Percentiles rank a stretch among this genome's conserved stretches.
Evolutionary conservation across 2,329 filamentous ascomycete genomes (phyloP).

Genomic region (Penicillium sp.): DNA sequence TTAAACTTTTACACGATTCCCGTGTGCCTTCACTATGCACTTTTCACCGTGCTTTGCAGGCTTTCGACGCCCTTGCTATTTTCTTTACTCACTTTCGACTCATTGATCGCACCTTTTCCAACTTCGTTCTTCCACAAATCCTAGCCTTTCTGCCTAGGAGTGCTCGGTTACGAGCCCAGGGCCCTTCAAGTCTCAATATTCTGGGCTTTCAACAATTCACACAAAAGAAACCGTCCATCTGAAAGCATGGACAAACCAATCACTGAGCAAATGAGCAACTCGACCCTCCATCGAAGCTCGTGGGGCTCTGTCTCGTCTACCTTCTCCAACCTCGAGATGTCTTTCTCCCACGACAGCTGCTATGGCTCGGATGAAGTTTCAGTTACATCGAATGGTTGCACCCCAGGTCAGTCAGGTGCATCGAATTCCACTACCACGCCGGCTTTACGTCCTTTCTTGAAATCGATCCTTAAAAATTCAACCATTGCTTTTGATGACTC

Average conservation of each 20-base stretch:
- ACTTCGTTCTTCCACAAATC: not conserved
- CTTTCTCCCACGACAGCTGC: constrained; percentile 40
- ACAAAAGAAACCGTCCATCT: not conserved
- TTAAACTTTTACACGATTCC: constrained; percentile 26
- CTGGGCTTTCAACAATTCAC: not conserved
- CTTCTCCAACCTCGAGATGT: constrained; percentile 38
- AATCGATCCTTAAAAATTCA: constrained; percentile 37
- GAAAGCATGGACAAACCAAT: constrained; percentile 4
- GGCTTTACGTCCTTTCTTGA: constrained; percentile 27
- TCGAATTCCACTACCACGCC: constrained; percentile 22
- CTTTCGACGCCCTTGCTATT: constrained; percentile 30
- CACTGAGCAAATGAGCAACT: constrained; percentile 27
- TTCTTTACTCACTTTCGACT: constrained; percentile 3
- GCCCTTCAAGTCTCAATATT: not conserved
- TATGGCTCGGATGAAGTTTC: constrained; percentile 41
- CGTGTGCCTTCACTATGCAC: constrained; percentile 33
- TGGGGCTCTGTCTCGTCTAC: constrained; percentile 41
- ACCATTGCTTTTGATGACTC: constrained; percentile 25
- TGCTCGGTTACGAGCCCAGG: not conserved
- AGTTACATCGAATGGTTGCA: constrained; percentile 30
- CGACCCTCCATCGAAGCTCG: constrained; percentile 28
- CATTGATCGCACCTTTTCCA: constrained; percentile 8
- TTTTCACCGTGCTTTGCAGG: constrained; percentile 28
- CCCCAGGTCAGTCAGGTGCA: constrained; percentile 21
- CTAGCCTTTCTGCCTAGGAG: not conserved